Evolutionary conservation across 768 basidiomycete genomes (phyloP).

Genomic region (Russula earlei): DNA sequence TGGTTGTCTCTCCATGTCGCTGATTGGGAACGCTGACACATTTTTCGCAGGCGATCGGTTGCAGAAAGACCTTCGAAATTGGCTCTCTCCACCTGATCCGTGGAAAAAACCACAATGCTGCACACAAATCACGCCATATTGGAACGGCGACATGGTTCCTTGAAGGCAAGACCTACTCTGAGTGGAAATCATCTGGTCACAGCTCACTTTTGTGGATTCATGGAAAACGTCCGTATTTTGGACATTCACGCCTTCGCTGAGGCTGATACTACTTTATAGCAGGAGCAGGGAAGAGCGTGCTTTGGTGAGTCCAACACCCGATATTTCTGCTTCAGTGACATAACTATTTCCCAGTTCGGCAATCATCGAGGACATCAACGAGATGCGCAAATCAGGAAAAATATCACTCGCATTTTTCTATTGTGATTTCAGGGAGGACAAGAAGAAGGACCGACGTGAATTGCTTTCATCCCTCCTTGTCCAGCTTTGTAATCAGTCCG

Average conservation of each 20-base stretch:
- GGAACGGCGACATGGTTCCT: conserved; percentile 1
- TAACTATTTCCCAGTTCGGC: background rate
- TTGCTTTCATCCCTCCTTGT: no score
- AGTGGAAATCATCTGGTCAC: background rate
- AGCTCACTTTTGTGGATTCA: background rate
- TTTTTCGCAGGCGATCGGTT: background rate
- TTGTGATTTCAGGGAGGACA: no score
- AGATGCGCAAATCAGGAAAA: background rate
- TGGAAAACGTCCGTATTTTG: background rate
- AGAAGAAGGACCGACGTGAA: no score
- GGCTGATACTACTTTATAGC: no score
- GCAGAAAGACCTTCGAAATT: background rate
- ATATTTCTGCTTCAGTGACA: background rate
- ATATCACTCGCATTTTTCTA: no score
- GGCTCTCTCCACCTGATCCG: background rate
- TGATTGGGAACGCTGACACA: background rate
- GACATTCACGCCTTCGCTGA: background rate
- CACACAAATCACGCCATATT: background rate
- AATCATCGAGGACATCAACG: background rate
- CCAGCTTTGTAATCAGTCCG: no score
- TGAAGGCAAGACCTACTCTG: background rate
- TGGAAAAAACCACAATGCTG: background rate
- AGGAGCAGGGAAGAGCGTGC: background rate
- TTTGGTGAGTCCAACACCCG: background rate
- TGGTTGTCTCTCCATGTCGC: background rate